Base-by-base conservation (phyloP, 2,329 filamentous ascomycete species). In the Boeremia exigua region DNA sequence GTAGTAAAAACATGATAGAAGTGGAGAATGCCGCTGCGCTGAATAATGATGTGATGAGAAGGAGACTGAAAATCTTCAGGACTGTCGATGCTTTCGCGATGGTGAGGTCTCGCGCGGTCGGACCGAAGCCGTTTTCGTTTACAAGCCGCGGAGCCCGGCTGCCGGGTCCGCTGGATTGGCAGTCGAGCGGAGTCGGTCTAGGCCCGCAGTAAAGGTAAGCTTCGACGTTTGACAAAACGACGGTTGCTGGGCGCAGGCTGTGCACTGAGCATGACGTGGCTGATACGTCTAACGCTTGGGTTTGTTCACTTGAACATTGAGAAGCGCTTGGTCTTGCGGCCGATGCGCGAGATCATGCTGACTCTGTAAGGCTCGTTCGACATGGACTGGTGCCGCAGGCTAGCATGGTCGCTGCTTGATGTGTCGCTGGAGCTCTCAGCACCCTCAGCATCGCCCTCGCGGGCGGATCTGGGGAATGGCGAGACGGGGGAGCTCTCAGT, bases 271-370 rank as follows among this genome's bases (percentile, higher is more conserved):
- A 53, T 60, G 61, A 61, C 62, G 53, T 61, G 58, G 53, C 42
- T 56, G 53, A 36, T 29, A 37, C 37, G 36, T 38, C 37, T 28
- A 46, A 42, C 23, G 17, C 52, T 32, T 34, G 32, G 44, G n/a
- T 44, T 29, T 11, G 33, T 58, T 67, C 68, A 76, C 61, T 70
- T 72, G 72, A 76, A 76, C 55, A 76, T 71, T 19, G 72, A 75
- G 46, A 76, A 62, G 50, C 66, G 66, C 70, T 75, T 76, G 57
- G 72, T 74, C 61, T 65, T 70, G 46, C 60, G 60, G 43, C 72
- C 68, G 54, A 73, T 68, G 55, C 71, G 74, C 54, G 69, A 71
- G 33, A 75, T 48, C 54, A 75, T 60, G 54, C 71, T 66, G 50
- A 65, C 55, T 48, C 69, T 72, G 58, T 70, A 69, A 8, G 64